Conservation (phyloP, 257 asterid species). For the Solanum lycopersicoides region DNA sequence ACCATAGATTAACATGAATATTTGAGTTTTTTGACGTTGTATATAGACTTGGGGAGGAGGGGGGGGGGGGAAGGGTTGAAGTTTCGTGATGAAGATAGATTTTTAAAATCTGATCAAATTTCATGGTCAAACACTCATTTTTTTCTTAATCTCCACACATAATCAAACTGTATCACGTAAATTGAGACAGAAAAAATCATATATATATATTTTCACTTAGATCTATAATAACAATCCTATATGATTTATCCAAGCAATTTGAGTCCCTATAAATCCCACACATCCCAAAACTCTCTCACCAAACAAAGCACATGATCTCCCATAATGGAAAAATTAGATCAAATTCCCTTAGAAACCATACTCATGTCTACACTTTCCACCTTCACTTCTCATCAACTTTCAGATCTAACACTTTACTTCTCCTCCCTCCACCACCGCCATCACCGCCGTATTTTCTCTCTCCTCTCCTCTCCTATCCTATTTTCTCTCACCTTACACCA, state of each 20-base stretch:
- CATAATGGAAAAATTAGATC: constrained; percentile 26
- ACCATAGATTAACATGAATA: neutral
- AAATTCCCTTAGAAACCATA: constrained; percentile 23
- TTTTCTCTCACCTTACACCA: constrained; percentile 72
- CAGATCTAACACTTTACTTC: constrained; percentile 47
- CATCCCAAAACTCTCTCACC: neutral
- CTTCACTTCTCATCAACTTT: constrained; percentile 44
- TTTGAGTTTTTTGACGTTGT: neutral
- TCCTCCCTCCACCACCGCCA: constrained; percentile 56
- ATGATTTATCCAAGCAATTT: neutral
- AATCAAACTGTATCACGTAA: neutral
- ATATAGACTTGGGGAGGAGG: neutral
- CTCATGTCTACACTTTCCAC: constrained; percentile 62
- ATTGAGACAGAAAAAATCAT: neutral
- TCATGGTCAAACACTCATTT: neutral
- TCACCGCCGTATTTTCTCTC: constrained; percentile 51
- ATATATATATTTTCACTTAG: neutral
- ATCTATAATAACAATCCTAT: neutral
- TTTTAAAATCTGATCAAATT: neutral
- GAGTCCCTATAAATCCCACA: neutral
- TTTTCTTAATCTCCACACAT: neutral
- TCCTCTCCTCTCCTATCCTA: constrained; percentile 60
- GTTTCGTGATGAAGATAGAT: neutral
- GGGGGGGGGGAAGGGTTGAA: neutral
- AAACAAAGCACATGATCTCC: constrained; percentile 21